These are phyloP conservation scores for Phytopythium delawarense DNA, from an alignment of 352 stramenopile genomes.

Conservation along the genomic window DNA sequence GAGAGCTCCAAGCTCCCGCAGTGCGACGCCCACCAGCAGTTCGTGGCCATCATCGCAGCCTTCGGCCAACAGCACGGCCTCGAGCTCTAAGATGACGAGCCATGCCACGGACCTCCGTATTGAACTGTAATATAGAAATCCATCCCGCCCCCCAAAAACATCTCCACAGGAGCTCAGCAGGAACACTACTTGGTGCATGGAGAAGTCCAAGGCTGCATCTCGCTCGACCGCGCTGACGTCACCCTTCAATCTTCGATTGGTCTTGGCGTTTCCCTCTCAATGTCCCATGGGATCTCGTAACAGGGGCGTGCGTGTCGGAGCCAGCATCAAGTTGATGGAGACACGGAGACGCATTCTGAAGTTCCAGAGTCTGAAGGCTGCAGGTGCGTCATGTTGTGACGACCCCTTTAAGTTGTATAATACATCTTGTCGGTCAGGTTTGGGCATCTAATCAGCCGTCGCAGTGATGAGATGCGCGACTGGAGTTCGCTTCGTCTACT, in stretches of 20 bases:
- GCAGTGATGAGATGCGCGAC: background rate
- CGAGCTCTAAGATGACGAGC: background rate
- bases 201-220: too few species aligned
- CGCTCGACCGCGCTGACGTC: background rate
- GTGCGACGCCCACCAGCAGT: slow-evolving; percentile 2
- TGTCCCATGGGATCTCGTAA: background rate
- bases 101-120: background rate
- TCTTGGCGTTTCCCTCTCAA: background rate
- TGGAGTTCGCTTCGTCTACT: background rate
- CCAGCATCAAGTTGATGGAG: background rate
- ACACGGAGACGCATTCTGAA: background rate
- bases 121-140: background rate
- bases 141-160: too few species aligned
- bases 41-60: background rate
- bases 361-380: too few species aligned
- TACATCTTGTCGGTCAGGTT: background rate
- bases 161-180: too few species aligned
- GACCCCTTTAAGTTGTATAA: background rate
- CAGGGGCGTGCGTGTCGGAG: background rate
- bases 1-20: background rate
- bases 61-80: slow-evolving; percentile 1
- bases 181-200: too few species aligned
- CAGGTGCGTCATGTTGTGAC: background rate
- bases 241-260: background rate
- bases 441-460: slow-evolving; percentile 1